Evolutionary conservation across 495 filamentous ascomycete species (phyloP), one percentile per base, ranked within the genome.

Genomic region (Aspergillus asperescens): DNA sequence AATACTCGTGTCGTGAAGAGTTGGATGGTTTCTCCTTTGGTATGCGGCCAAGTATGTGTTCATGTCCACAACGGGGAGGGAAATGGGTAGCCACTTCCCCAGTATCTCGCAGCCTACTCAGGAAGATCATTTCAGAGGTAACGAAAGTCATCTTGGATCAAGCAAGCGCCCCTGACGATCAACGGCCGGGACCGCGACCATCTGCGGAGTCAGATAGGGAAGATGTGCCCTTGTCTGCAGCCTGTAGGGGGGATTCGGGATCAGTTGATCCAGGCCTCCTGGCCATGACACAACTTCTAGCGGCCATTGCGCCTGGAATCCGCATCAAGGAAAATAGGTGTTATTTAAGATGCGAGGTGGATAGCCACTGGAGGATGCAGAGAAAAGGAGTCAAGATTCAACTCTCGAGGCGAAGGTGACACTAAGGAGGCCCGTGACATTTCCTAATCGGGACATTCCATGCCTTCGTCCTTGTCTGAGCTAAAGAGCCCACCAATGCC

Each of bases 31-130:
- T 34, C 5, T 29, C 24, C 18, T 49, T 32, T 50, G 56, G 58
- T n/a, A 61, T 61, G 58, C 37, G 35, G 48, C 38, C 3, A 38
- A 27, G 29, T 19, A 45, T 50, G 37, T 25, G 15, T 13, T 25
- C 40, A 40, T 43, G 34, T 19, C 38, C 37, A 51, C 43, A 44
- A 55, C 27, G 48, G 37, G 48, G 38, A 43, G 41, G 44, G 35
- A 50, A 50, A 15, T 1, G 37, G 22, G 19, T 43, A 23, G 39
- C 15, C 18, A 27, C 40, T 52, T 51, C 48, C 48, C 25, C 38
- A 43, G 27, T 13, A 13, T 7, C 29, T 13, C 32, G 12, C 13
- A n/a, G 16, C 18, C 28, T n/a, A 24, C 16, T 5, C 15, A 3
- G 9, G 25, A 24, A 23, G 25, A 15, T 22, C 28, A 34, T 42